A percentile compares a stretch with the other conserved stretches of the same genome.
Evolutionary conservation across 768 basidiomycete genomes (phyloP).

Genomic region (Leccinum longicurvipes): DNA sequence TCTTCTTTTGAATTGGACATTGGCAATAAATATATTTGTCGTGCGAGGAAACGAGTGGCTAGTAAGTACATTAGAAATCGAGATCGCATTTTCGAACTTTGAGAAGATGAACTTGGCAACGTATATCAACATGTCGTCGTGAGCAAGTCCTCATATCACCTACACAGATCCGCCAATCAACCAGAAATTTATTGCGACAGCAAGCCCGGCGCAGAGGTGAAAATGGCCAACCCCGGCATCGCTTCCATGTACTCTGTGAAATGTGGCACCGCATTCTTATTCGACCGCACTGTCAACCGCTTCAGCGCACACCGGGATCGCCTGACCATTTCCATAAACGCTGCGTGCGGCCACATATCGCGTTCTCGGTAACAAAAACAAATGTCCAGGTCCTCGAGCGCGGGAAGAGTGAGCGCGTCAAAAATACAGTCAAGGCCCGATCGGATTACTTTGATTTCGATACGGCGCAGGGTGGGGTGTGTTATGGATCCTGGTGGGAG

Average conservation of each 20-base stretch:
- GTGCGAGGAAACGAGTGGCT: neutral
- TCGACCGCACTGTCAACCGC: slow-evolving; percentile 25
- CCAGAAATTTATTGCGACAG: neutral
- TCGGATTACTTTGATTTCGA: slow-evolving; percentile 31
- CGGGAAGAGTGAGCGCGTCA: slow-evolving; percentile 19
- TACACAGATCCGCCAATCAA: neutral
- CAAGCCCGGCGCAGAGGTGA: slow-evolving; percentile 3
- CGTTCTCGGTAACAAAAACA: slow-evolving; percentile 31
- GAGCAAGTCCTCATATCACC: neutral
- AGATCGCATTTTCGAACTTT: neutral
- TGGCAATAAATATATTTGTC: neutral
- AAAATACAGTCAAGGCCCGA: slow-evolving; percentile 24
- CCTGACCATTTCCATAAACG: slow-evolving; percentile 22
- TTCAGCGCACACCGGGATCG: slow-evolving; percentile 26
- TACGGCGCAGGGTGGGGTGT: slow-evolving; percentile 16
- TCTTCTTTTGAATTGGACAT: neutral
- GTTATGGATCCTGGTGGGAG: slow-evolving; percentile 13
- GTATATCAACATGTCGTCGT: neutral
- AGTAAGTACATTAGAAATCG: neutral
- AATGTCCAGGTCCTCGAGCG: slow-evolving; percentile 30
- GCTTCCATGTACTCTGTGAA: slow-evolving; percentile 22
- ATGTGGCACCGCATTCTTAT: slow-evolving; percentile 16
- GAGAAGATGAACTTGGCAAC: neutral
- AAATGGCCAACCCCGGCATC: slow-evolving; percentile 21
- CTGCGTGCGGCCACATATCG: slow-evolving; percentile 26